phyloP scores from a whole-genome alignment of 257 asterid species.

The Jacaranda mimosifolia region DNA sequence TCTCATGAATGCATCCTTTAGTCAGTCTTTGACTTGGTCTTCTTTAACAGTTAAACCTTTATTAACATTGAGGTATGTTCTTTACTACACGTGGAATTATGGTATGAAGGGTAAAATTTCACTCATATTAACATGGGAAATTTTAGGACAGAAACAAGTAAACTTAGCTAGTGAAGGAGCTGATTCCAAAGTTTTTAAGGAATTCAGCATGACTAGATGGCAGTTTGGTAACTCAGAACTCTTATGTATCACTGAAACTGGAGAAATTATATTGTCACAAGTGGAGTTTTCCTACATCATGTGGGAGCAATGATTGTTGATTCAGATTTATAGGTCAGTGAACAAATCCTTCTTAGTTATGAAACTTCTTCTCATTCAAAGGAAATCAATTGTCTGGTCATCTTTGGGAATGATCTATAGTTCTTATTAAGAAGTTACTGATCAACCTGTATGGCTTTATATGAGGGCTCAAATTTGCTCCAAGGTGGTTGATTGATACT shows the following conservation, averaged over 20 bases:
- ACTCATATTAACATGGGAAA: background rate
- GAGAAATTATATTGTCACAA: background rate
- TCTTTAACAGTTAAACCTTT: background rate
- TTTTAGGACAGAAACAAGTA: too few relatives aligned
- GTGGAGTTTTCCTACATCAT: background rate
- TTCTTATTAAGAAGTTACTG: too few relatives aligned
- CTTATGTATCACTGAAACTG: background rate
- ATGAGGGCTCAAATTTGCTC: background rate
- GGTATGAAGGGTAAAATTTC: background rate
- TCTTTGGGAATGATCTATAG: too few relatives aligned
- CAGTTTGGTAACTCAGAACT: background rate
- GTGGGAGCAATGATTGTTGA: background rate
- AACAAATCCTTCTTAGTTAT: too few relatives aligned
- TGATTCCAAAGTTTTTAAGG: background rate
- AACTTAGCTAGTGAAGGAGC: background rate
- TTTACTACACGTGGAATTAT: background rate
- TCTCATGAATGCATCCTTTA: constrained; percentile 9
- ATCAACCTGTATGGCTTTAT: constrained; percentile 1
- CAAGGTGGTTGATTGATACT: background rate
- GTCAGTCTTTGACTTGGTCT: background rate
- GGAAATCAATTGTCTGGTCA: too few relatives aligned
- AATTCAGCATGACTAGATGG: background rate
- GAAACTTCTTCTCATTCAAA: too few relatives aligned
- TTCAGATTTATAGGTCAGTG: too few relatives aligned
- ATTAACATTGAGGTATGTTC: background rate